These are phyloP conservation scores for Apophysomyces variabilis DNA, from an alignment of 371 early-diverging fungal genomes.

Conservation along the genomic window DNA sequence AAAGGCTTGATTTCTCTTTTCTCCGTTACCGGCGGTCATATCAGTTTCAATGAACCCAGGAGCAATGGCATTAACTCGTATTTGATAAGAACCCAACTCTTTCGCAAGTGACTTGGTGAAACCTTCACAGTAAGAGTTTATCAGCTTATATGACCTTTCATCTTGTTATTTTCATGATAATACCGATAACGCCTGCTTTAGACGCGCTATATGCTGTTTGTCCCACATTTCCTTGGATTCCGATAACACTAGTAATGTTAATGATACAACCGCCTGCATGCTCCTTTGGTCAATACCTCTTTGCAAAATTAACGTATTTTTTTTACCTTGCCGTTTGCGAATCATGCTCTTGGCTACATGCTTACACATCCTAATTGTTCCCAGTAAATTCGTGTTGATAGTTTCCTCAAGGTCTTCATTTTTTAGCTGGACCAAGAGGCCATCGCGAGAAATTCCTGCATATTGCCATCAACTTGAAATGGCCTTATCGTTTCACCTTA, in stretches of 20 bases:
- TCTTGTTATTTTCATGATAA: neutral
- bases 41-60: conserved; percentile 92
- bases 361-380: conserved; percentile 71
- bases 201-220: conserved; percentile 83
- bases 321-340: conserved; percentile 53
- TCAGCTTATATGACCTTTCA: neutral
- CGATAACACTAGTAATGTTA: conserved; percentile 85
- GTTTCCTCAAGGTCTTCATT: conserved; percentile 53
- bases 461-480: neutral
- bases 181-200: conserved; percentile 86
- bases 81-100: conserved; percentile 75
- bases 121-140: conserved; percentile 34
- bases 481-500: conserved; percentile 11
- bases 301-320: neutral
- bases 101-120: conserved; percentile 83
- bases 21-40: conserved; percentile 66
- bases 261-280: conserved; percentile 72
- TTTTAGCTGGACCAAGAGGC: conserved; percentile 57
- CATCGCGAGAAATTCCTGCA: conserved; percentile 62
- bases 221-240: conserved; percentile 77
- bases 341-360: conserved; percentile 63
- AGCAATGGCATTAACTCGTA: conserved; percentile 84
- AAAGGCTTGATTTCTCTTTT: neutral
- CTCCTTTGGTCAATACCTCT: neutral
- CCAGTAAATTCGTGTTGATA: conserved; percentile 72